These are phyloP conservation scores for Paramecium bursaria DNA, from an alignment of 73 alveolate species.

Conservation along the genomic window DNA sequence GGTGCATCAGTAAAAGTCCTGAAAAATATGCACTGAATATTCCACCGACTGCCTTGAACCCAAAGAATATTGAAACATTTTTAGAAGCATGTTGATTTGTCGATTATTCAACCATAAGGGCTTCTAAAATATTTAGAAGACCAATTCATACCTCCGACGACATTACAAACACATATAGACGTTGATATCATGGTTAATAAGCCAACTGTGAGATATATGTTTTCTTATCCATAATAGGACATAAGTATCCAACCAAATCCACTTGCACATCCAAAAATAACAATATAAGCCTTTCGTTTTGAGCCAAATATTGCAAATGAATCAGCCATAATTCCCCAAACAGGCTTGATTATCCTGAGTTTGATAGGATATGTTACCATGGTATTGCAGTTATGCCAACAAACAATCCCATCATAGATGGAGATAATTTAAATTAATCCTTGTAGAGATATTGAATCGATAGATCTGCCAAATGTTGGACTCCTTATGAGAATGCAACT, in stretches of 20 bases:
- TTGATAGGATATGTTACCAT: slow-evolving; percentile 60
- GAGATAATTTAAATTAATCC: slow-evolving; percentile 71
- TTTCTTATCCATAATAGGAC: slow-evolving; percentile 73
- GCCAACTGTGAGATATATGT: slow-evolving; percentile 8
- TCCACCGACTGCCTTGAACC: slow-evolving; percentile 70
- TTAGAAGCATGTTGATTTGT: slow-evolving; percentile 69
- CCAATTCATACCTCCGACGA: slow-evolving; percentile 86
- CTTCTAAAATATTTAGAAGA: slow-evolving; percentile 32
- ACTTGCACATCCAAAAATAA: slow-evolving; percentile 79
- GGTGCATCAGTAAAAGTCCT: slow-evolving; percentile 75
- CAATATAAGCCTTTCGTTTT: slow-evolving; percentile 85
- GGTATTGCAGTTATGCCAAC: slow-evolving; percentile 67
- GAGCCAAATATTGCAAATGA: slow-evolving; percentile 87
- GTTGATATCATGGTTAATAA: slow-evolving; percentile 56
- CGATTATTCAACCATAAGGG: slow-evolving; percentile 59
- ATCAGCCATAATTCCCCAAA: slow-evolving; percentile 96
- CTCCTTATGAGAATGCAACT: slow-evolving; percentile 67
- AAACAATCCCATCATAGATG: slow-evolving; percentile 68
- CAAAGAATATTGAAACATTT: slow-evolving; percentile 74
- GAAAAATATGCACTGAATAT: slow-evolving; percentile 67
- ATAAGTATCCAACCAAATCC: slow-evolving; percentile 81
- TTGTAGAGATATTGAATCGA: slow-evolving; percentile 70
- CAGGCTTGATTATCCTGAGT: slow-evolving; percentile 85
- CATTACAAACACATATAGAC: slow-evolving; percentile 76
- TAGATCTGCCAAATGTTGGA: slow-evolving; percentile 69